Conservation (phyloP, 768 basidiomycete species). For the Naganishia randhawae region DNA sequence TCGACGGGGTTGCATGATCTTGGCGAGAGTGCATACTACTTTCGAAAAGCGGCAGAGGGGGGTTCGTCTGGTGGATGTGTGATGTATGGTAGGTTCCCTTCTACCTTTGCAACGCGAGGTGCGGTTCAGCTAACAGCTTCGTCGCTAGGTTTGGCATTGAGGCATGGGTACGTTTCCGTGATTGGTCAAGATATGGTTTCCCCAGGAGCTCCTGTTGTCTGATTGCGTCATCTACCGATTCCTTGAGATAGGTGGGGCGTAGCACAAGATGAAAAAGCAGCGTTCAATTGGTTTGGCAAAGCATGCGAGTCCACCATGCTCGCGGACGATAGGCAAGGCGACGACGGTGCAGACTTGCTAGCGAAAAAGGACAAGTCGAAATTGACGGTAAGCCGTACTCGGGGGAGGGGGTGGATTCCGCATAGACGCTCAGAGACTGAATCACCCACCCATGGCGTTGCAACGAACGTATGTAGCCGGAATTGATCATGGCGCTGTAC, state of each 20-base stretch:
- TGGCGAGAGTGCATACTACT: constrained; percentile 45
- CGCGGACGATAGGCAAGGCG: constrained; percentile 33
- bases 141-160: constrained; percentile 39
- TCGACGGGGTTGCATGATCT: constrained; percentile 43
- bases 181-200: no score
- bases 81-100: constrained; percentile 42
- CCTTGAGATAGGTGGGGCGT: constrained; percentile 39
- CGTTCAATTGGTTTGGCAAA: constrained; percentile 40
- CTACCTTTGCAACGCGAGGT: neutral
- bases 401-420: no score
- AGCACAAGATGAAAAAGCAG: constrained; percentile 41
- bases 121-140: neutral
- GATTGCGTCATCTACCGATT: neutral
- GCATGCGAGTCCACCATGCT: constrained; percentile 42
- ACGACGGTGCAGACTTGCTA: constrained; percentile 33
- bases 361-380: constrained; percentile 9
- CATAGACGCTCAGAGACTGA: neutral
- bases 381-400: constrained; percentile 18
- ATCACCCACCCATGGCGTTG: neutral
- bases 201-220: neutral
- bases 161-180: constrained; percentile 35
- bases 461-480: constrained; percentile 31
- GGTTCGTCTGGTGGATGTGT: constrained; percentile 46
- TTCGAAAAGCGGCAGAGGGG: constrained; percentile 46
- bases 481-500: constrained; percentile 44